A percentile compares a stretch with the other conserved stretches of the same genome.
Evolutionary conservation across 345 rosid species (phyloP).

Genomic region (Aquilaria malaccensis): DNA sequence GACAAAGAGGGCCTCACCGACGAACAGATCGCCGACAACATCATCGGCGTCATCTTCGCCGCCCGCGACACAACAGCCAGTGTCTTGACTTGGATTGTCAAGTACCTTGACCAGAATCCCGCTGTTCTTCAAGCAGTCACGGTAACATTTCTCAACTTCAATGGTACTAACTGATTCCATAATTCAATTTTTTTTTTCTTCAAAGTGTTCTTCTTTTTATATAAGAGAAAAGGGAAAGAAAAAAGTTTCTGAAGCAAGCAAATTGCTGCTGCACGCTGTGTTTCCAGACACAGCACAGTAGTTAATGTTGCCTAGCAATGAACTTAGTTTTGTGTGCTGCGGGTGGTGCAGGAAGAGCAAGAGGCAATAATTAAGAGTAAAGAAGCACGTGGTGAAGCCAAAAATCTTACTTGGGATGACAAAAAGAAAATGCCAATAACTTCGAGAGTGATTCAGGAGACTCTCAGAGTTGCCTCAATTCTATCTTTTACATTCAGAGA

Average conservation of each 20-base stretch:
- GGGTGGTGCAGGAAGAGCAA: constrained; percentile 56
- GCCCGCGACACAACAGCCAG: constrained; percentile 92
- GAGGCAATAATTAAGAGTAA: constrained; percentile 41
- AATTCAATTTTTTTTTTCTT: not conserved
- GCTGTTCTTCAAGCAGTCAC: constrained; percentile 65
- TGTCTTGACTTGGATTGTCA: constrained; percentile 77
- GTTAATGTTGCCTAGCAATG: not conserved
- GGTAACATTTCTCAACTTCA: constrained; percentile 30
- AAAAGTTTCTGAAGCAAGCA: not conserved
- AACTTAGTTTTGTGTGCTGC: constrained; percentile 3
- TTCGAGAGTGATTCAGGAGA: constrained; percentile 76
- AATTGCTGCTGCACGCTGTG: not conserved
- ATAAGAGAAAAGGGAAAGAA: not conserved
- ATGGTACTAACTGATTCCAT: not conserved
- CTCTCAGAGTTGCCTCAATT: constrained; percentile 74
- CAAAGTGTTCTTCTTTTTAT: no score
- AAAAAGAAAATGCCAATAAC: constrained; percentile 76
- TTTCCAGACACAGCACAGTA: not conserved
- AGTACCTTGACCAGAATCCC: constrained; percentile 70
- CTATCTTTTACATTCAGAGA: constrained; percentile 88
- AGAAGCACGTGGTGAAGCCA: constrained; percentile 30
- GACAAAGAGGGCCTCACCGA: constrained; percentile 60
- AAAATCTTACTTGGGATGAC: constrained; percentile 50
- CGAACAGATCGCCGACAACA: constrained; percentile 80
- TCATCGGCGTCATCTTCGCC: constrained; percentile 84